Conservation (phyloP, 225 moss, liverwort and hornwort species). For the Marchantia polymorpha region DNA sequence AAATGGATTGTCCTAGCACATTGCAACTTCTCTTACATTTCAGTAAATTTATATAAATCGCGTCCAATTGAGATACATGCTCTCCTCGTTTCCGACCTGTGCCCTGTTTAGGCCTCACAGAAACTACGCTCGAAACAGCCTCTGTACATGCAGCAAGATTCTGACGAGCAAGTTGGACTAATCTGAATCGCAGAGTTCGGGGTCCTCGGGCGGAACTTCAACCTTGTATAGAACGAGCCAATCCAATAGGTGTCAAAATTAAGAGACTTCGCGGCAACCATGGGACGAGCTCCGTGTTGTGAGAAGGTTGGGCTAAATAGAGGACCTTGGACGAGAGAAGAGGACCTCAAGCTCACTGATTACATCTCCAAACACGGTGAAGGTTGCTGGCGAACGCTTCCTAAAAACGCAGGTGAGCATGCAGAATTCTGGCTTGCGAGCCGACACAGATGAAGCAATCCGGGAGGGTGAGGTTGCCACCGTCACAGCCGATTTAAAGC, state of each 20-base stretch:
- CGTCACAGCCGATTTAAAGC: neutral
- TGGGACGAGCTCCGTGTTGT: slow-evolving; percentile 63
- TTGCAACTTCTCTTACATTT: neutral
- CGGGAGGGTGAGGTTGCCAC: neutral
- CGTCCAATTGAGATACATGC: neutral
- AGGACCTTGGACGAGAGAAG: slow-evolving; percentile 62
- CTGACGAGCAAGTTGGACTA: neutral
- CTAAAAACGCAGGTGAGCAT: slow-evolving; percentile 49
- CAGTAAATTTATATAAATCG: neutral
- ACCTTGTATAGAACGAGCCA: neutral
- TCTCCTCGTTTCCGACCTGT: neutral
- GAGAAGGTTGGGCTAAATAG: slow-evolving; percentile 57
- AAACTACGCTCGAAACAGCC: neutral
- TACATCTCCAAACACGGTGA: slow-evolving; percentile 47
- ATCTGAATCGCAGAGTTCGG: slow-evolving; percentile 4
- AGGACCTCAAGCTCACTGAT: slow-evolving; percentile 51
- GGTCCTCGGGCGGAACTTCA: neutral
- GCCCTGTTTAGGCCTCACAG: neutral
- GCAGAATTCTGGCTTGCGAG: neutral
- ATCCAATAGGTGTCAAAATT: neutral
- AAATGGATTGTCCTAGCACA: neutral
- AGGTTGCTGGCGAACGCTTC: slow-evolving; percentile 51
- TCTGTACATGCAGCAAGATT: neutral
- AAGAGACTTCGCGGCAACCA: neutral
- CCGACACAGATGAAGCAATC: neutral